Percentiles rank a stretch among this genome's conserved stretches.
phyloP scores from a whole-genome alignment of 2,329 filamentous ascomycete genomes.

The Fusarium sp. region DNA sequence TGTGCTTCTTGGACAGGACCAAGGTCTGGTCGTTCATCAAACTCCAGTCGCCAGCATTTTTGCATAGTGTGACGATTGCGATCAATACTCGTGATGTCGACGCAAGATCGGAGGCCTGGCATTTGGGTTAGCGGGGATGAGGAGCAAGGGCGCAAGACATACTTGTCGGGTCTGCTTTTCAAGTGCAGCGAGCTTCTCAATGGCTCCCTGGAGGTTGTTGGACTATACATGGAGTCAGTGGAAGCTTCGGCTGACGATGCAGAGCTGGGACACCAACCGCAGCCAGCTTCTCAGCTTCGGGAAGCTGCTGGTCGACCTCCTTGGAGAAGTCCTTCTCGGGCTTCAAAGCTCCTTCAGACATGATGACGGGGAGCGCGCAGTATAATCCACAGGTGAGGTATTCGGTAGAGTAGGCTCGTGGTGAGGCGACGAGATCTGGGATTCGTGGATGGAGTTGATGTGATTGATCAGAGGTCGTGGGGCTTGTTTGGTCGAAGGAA shows the following conservation, averaged over 20 bases:
- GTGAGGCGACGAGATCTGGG: not conserved
- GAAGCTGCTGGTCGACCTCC: slow-evolving; percentile 90
- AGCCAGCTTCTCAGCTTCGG: slow-evolving; percentile 88
- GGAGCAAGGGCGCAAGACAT: slow-evolving; percentile 41
- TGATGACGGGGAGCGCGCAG: slow-evolving; percentile 50
- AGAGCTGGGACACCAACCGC: slow-evolving; percentile 66
- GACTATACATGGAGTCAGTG: slow-evolving; percentile 54
- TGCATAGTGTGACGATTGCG: slow-evolving; percentile 91
- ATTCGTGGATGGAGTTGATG: slow-evolving; percentile 34
- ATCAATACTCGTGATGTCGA: slow-evolving; percentile 91
- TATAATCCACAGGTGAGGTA: slow-evolving; percentile 12
- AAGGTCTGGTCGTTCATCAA: slow-evolving; percentile 96
- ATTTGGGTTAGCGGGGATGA: slow-evolving; percentile 26
- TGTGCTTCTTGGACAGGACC: slow-evolving; percentile 98
- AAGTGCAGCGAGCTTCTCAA: slow-evolving; percentile 89
- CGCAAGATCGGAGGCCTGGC: slow-evolving; percentile 88
- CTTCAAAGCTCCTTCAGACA: slow-evolving; percentile 86
- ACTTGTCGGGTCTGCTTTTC: slow-evolving; percentile 99
- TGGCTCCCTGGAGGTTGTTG: slow-evolving; percentile 78
- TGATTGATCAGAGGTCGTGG: slow-evolving; percentile 35
- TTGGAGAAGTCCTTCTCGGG: slow-evolving; percentile 99
- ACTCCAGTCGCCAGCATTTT: slow-evolving; percentile 90
- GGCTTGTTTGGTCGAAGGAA: slow-evolving; percentile 42
- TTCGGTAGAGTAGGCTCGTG: not conserved
- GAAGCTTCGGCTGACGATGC: not conserved